phyloP scores from a whole-genome alignment of 129 eudicot species.

The Saposhnikovia divaricata region DNA sequence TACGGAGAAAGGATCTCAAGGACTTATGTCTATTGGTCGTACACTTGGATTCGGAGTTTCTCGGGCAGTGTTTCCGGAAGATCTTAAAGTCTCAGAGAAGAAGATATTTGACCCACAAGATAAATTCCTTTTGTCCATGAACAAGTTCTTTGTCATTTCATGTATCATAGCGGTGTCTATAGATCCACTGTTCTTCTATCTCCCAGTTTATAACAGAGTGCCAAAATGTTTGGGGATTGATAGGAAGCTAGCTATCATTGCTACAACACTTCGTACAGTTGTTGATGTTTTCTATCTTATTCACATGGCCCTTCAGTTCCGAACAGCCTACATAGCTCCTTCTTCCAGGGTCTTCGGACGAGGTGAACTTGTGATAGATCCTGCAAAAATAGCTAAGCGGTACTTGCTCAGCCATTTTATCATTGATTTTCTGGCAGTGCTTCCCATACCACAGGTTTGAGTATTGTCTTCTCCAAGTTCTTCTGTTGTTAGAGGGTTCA shows the following conservation, averaged over 20 bases:
- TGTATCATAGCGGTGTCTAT: constrained; percentile 65
- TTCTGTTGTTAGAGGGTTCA: not conserved
- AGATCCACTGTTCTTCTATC: constrained; percentile 85
- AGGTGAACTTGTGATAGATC: constrained; percentile 90
- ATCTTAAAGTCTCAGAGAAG: constrained; percentile 72
- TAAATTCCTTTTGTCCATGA: constrained; percentile 70
- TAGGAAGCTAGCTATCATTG: constrained; percentile 41
- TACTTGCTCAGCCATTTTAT: constrained; percentile 65
- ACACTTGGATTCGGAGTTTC: constrained; percentile 63
- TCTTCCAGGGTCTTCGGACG: constrained; percentile 91
- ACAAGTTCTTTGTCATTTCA: constrained; percentile 59
- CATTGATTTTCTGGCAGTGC: constrained; percentile 70
- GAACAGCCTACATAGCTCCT: constrained; percentile 90
- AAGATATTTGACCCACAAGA: constrained; percentile 88
- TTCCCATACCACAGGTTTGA: constrained; percentile 88
- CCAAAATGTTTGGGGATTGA: constrained; percentile 60
- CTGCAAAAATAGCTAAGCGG: constrained; percentile 73
- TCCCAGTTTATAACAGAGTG: constrained; percentile 50
- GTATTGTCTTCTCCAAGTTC: not conserved
- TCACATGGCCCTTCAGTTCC: constrained; percentile 82
- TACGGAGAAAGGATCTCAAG: constrained; percentile 64
- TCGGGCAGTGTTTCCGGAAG: constrained; percentile 80
- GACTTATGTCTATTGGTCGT: constrained; percentile 61
- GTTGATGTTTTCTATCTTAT: constrained; percentile 71
- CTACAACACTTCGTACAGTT: constrained; percentile 66